A percentile compares a stretch with the other conserved stretches of the same genome.
phyloP scores from a whole-genome alignment of 345 rosid species.

The Hevea brasiliensis region DNA sequence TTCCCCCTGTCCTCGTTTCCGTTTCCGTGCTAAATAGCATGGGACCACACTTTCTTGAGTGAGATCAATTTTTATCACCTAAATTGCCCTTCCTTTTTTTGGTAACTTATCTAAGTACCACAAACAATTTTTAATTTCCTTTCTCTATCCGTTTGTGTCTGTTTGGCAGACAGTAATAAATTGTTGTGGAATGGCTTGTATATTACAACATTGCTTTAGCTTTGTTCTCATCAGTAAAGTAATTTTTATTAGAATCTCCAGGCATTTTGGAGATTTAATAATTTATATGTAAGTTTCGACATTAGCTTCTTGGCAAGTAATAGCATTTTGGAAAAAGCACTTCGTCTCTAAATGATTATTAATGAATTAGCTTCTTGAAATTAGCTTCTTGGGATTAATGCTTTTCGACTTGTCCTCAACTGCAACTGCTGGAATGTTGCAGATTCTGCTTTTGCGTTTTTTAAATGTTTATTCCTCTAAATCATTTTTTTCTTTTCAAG shows the following conservation, averaged over 20 bases:
- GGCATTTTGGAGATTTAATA: background rate
- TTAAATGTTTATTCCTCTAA: no score
- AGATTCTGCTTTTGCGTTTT: background rate
- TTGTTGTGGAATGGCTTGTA: no score
- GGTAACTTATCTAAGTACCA: no score
- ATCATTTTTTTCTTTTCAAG: no score
- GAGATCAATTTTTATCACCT: background rate
- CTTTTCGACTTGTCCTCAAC: background rate
- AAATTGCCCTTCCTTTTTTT: background rate
- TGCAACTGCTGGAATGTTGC: background rate
- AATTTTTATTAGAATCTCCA: background rate
- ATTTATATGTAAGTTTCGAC: background rate
- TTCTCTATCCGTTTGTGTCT: no score
- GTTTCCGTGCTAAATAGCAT: no score
- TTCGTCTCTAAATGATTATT: background rate
- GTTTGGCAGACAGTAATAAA: no score
- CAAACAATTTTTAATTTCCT: no score
- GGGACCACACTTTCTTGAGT: background rate
- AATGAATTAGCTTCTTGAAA: constrained; percentile 4
- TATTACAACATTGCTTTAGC: background rate
- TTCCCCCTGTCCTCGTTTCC: no score
- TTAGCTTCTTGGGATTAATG: constrained; percentile 2
- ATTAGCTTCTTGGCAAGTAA: no score
- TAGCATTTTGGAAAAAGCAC: background rate
- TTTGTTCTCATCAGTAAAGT: background rate